phyloP scores from a whole-genome alignment of 495 filamentous ascomycete species.

The Jackrogersella minutella region DNA sequence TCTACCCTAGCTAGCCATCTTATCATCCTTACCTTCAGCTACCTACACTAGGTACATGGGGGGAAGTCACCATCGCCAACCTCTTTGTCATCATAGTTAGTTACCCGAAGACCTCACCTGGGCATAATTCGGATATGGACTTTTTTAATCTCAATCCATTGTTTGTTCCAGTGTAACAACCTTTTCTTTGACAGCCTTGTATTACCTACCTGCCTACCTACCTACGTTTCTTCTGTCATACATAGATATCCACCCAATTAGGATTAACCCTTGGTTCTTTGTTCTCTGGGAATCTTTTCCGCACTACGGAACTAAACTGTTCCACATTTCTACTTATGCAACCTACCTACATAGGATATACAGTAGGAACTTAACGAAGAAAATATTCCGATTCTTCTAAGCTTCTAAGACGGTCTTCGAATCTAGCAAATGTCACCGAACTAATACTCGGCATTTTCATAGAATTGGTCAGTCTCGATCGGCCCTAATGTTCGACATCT shows the following conservation, averaged over 20 bases:
- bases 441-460: neutral
- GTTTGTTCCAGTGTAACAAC: neutral
- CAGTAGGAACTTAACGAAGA: too few relatives aligned
- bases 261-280: neutral
- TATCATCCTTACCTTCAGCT: neutral
- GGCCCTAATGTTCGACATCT: slow-evolving; percentile 3
- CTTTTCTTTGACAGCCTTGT: neutral
- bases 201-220: too few relatives aligned
- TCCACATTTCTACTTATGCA: too few relatives aligned
- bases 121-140: neutral
- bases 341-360: too few relatives aligned
- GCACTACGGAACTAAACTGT: too few relatives aligned
- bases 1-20: neutral
- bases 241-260: neutral
- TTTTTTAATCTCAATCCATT: neutral
- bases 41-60: neutral
- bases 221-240: too few relatives aligned
- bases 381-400: neutral
- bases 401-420: neutral
- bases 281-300: too few relatives aligned
- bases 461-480: slow-evolving; percentile 12
- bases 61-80: neutral
- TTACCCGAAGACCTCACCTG: neutral
- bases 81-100: neutral
- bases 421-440: slow-evolving; percentile 4